Conservation (phyloP, 2,329 filamentous ascomycete genomes). For the Clonostachys solani region DNA sequence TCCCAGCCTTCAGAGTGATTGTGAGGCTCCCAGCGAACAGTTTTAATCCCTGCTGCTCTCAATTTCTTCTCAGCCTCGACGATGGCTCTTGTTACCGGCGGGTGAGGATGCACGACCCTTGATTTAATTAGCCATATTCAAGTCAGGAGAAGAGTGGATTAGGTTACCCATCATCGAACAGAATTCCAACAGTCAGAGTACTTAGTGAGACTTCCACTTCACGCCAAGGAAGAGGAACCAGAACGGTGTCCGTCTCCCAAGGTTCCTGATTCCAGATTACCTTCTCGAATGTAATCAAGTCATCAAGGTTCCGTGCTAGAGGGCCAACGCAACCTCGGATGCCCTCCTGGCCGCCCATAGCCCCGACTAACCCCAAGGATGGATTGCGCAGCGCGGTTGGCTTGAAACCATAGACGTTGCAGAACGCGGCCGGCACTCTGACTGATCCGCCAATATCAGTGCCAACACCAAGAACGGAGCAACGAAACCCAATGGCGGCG, state of each 20-base stretch:
- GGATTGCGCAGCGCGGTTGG: slow-evolving; percentile 27
- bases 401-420: slow-evolving; percentile 34
- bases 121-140: not conserved
- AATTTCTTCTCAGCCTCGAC: slow-evolving; percentile 8
- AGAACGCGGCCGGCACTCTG: slow-evolving; percentile 35
- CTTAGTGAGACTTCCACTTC: slow-evolving; percentile 7
- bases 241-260: slow-evolving; percentile 32
- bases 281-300: slow-evolving; percentile 29
- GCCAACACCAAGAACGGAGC: slow-evolving; percentile 32
- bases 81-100: slow-evolving; percentile 13
- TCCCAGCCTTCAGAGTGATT: slow-evolving; percentile 11
- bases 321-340: slow-evolving; percentile 18
- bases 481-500: slow-evolving; percentile 32
- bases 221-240: slow-evolving; percentile 34
- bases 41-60: slow-evolving; percentile 10
- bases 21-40: slow-evolving; percentile 13
- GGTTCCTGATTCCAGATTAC: slow-evolving; percentile 28
- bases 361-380: slow-evolving; percentile 4
- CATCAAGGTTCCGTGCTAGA: slow-evolving; percentile 17
- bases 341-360: slow-evolving; percentile 25
- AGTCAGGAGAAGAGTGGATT: not conserved
- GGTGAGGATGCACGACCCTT: slow-evolving; percentile 12
- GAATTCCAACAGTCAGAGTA: slow-evolving; percentile 9
- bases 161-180: slow-evolving; percentile 12
- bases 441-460: slow-evolving; percentile 43